Evolutionary conservation across 495 filamentous ascomycete genomes (phyloP), one percentile per base, ranked within the genome.

Genomic region (Bathelium albidoporum): DNA sequence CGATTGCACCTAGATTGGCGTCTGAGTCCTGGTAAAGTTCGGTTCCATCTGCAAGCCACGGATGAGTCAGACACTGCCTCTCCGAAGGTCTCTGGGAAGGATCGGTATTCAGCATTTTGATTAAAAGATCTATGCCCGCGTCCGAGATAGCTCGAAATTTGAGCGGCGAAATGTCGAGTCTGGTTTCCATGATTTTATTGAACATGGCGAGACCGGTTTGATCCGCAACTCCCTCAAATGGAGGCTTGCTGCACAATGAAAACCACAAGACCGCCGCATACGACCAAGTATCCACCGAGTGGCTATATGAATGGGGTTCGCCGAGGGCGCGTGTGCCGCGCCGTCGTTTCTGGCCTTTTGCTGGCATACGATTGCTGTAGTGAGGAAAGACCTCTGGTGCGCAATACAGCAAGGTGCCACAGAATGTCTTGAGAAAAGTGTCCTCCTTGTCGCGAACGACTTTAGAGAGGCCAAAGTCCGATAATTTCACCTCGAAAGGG

Each of bases 381-480:
- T 91, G 88, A 0, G 88, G 88, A 70, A 96, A 98, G 1, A 98
- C 91, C 71, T 98, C 94, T 1, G 94, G 94, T 1, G 94, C 94
- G 70, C 95, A 96, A 71, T 97, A 98, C 11, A 97, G 79, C 39
- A 97, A 80, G 0, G 94, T 98, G 12, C 94, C 94, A 72, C 94
- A 98, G 70, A 98, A 98, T 0, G 94, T 97, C 69, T 91, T 89
- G 1, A 98, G 80, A 67, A 96, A 96, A 0, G 92, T 96, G 64
- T 95, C 87, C 44, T 89, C 82, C 62, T 90, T 86, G 55, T 70
- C 61, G 61, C 89, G 85, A 22, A 95, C 84, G 67, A 91, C 89
- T 73, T 98, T 98, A 0, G 95, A 96, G 12, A 98, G 79, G 1
- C 91, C 91, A 77, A 98, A 98, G 71, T 98, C 94, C 0, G 95